Evolutionary conservation across 805 yeast species (phyloP).

Genomic region (Saccharomycopsis fermentans): DNA sequence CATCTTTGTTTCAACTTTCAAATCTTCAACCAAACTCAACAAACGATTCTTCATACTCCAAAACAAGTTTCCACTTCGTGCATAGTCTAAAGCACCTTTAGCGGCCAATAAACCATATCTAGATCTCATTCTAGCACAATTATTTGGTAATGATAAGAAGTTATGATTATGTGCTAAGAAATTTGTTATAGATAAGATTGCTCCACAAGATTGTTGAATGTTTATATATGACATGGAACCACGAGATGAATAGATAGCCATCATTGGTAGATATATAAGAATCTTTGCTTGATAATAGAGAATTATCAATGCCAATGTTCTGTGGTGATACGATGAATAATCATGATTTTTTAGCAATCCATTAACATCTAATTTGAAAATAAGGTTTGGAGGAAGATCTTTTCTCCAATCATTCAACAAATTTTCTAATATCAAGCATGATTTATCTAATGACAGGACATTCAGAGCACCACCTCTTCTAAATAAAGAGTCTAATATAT

Average conservation of each 20-base stretch:
- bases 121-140: slow-evolving; percentile 51
- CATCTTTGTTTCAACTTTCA: slow-evolving; percentile 40
- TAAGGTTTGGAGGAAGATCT: slow-evolving; percentile 50
- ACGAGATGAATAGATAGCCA: slow-evolving; percentile 32
- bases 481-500: slow-evolving; percentile 60
- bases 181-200: slow-evolving; percentile 44
- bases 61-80: slow-evolving; percentile 72
- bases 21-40: slow-evolving; percentile 36
- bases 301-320: slow-evolving; percentile 44
- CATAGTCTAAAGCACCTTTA: slow-evolving; percentile 69
- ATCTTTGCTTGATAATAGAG: slow-evolving; percentile 54
- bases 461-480: slow-evolving; percentile 39
- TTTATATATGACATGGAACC: slow-evolving; percentile 51
- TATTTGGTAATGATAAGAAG: slow-evolving; percentile 54
- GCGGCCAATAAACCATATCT: slow-evolving; percentile 57
- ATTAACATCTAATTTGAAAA: slow-evolving; percentile 54
- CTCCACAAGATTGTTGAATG: slow-evolving; percentile 57
- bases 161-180: slow-evolving; percentile 30
- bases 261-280: slow-evolving; percentile 54
- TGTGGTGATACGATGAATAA: slow-evolving; percentile 23
- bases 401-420: slow-evolving; percentile 71
- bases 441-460: slow-evolving; percentile 24
- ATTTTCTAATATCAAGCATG: slow-evolving; percentile 42
- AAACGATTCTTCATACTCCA: slow-evolving; percentile 57
- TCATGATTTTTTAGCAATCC: slow-evolving; percentile 35